Base-by-base conservation (phyloP, 1,139 yeast genomes). In the Candida pseudoviswanathii region DNA sequence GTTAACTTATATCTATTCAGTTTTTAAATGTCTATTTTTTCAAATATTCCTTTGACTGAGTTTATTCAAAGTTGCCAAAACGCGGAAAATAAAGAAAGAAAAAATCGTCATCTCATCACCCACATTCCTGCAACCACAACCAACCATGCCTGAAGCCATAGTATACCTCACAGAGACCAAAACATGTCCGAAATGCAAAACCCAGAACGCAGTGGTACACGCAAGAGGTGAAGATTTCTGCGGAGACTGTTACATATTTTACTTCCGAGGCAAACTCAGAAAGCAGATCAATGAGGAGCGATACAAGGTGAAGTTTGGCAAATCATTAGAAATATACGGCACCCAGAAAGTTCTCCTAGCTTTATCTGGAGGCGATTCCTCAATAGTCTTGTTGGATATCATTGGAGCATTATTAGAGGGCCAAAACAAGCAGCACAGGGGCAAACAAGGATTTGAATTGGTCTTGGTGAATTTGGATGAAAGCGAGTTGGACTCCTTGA, bases 191-290 rank as follows among this genome's bases (percentile, higher is more conserved):
- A 70, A 94, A 55, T 89, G 96, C 65, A 76, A 78, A 38, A 62
- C 63, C 0, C 70, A 64, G 3, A 56, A 57, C 0, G 81, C 89
- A 0, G 72, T 71, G 2, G 65, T 85, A 5, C 61, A 72, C 0
- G 79, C 92, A 2, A 70, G 97, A 55, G 86, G 86, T 56, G 96
- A 90, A 61, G 64, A 71, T 7, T 86, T 87, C 54, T 89, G 96
- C 65, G 64, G 73, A 41, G 61, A 61, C n/a, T 92, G 98, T 64
- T 91, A 89, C 58, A 63, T 80, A 29, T 73, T 85, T 52, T 91
- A 89, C 59, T 75, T 91, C 34, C 77, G 87, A 53, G 85, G 90
- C 27, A 91, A 90, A 63, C 92, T 89, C 65, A 75, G 96, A 54
- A 87, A 86, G 61, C 86, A 79, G 61, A 84, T 92, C 89, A 73